Evolutionary conservation across 768 basidiomycete species (phyloP), one percentile per base, ranked within the genome.

Genomic region (Leccinum disarticulatum): DNA sequence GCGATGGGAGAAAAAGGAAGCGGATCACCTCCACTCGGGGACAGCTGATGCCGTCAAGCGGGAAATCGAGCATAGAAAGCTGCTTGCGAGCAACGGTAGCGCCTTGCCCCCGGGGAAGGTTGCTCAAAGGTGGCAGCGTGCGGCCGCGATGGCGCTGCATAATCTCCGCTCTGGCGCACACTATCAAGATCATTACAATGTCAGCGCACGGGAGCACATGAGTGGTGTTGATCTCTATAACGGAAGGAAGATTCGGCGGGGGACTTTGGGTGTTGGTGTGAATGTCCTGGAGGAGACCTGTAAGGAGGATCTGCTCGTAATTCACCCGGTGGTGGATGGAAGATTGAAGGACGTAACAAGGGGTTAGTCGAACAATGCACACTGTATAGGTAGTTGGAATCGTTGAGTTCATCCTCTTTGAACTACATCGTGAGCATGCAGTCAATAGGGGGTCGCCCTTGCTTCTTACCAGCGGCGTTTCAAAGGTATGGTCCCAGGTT

Each of bases 141-240:
- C 77, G 0, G 76, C 79, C 15, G 68, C 67, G 19, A 66, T 76
- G 38, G 79, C 75, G 22, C 67, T 82, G 48, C 77, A 76, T 25
- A 81, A 73, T 69, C 76, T 77, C 57, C 79, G 77, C 72, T 83
- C 82, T 41, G 75, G 75, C 43, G 69, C 71, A 19, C 86, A 88
- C 67, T 86, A 88, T 69, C 76, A 74, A 63, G 78, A 85, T 57
- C 78, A 86, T 52, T 76, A 92, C 63, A 79, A 81, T 57, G 79
- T 91, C 28, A 78, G 83, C 11, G 76, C 77, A 47, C 78, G 81
- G 38, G 90, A 93, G 70, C 87, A 93, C 67, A 92, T 95, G 92
- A 85, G 82, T 62, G 68, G 67, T 6, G 85, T 95, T 0, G 93
- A 96, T 69, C 80, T 80, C 50, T 90, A 84, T 69, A 86, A 91